phyloP scores from a whole-genome alignment of 2,329 filamentous ascomycete genomes.

The Chrysosporium keratinophilum region DNA sequence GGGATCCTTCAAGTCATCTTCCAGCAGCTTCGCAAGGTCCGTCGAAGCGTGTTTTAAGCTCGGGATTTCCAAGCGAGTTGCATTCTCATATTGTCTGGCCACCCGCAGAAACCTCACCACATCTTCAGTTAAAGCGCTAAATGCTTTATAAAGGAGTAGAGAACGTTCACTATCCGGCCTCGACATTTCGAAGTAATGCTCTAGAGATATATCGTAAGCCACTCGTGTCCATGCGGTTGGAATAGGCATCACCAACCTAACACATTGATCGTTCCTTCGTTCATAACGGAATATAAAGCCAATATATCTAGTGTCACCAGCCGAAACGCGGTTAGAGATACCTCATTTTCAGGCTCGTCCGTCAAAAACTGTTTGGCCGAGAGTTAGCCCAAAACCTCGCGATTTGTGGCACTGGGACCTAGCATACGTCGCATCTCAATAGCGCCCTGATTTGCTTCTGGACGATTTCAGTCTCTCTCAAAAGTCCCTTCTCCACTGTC shows the following conservation, averaged over 20 bases:
- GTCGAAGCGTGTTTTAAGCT: conserved; percentile 96
- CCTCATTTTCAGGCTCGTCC: conserved; percentile 87
- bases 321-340: conserved; percentile 86
- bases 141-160: conserved; percentile 81
- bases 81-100: conserved; percentile 81
- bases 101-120: conserved; percentile 83
- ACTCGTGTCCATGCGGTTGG: background rate
- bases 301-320: conserved; percentile 82
- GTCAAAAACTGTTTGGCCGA: conserved; percentile 59
- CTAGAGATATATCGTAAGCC: conserved; percentile 36
- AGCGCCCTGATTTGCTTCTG: conserved; percentile 79
- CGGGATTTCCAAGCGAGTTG: conserved; percentile 83
- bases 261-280: conserved; percentile 94
- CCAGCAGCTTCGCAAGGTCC: conserved; percentile 75
- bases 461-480: conserved; percentile 83
- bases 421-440: conserved; percentile 75
- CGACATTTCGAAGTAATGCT: conserved; percentile 98
- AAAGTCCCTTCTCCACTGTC: conserved; percentile 78
- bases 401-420: background rate
- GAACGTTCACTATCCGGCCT: conserved; percentile 85
- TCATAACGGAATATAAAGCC: conserved; percentile 85
- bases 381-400: background rate
- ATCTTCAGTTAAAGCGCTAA: conserved; percentile 81
- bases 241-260: conserved; percentile 51
- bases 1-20: conserved; percentile 87